Evolutionary conservation across 345 rosid species (phyloP).

Genomic region (Aegle marmelos): DNA sequence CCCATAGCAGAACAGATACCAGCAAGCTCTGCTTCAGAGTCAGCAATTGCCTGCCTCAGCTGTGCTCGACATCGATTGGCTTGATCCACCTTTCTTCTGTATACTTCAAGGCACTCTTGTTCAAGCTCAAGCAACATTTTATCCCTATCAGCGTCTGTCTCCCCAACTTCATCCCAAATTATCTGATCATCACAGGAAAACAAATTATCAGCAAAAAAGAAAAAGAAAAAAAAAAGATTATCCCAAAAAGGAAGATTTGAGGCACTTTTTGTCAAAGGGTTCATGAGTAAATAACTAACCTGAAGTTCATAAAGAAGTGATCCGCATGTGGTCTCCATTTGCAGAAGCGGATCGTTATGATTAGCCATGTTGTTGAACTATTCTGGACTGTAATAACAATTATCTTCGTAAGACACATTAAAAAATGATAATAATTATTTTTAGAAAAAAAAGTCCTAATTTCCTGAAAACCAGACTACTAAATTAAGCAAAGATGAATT

Average conservation of each 20-base stretch:
- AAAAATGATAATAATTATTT: not conserved
- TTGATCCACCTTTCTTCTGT: conserved; percentile 87
- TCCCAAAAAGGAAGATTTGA: not conserved
- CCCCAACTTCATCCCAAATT: conserved; percentile 99
- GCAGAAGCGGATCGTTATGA: conserved; percentile 47
- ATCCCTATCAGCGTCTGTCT: conserved; percentile 77
- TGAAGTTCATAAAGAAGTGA: conserved; percentile 80
- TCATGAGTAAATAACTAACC: conserved; percentile 36
- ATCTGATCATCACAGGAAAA: conserved; percentile 37
- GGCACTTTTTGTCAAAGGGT: not conserved
- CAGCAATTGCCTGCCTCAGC: conserved; percentile 81
- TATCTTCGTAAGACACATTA: not conserved
- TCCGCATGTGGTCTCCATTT: conserved; percentile 83
- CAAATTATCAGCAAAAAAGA: not conserved
- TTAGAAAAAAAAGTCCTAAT: not conserved
- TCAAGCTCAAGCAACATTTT: conserved; percentile 89
- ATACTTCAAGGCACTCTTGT: conserved; percentile 90
- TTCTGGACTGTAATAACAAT: conserved; percentile 24
- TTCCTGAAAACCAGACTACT: not conserved
- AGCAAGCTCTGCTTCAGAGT: conserved; percentile 89
- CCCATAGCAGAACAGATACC: conserved; percentile 87
- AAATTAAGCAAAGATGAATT: not conserved
- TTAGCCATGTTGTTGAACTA: conserved; percentile 46
- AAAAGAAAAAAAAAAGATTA: not conserved
- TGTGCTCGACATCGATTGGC: conserved; percentile 84